Base-by-base conservation (phyloP, 2,329 filamentous ascomycete genomes). In the Microsporum ferrugineum region DNA sequence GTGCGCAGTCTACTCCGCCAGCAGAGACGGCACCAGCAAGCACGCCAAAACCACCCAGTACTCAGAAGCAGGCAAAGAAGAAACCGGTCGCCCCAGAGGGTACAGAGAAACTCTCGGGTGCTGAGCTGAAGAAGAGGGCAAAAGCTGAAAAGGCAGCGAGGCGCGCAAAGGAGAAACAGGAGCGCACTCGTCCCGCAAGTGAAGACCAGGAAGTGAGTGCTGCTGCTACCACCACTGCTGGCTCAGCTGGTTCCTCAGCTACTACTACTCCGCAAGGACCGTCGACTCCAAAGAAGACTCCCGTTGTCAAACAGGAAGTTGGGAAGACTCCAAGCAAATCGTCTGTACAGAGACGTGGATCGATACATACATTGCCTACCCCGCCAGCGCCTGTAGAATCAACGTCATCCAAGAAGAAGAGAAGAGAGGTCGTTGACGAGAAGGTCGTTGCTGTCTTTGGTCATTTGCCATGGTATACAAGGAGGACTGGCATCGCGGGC, bases 71-170 rank as follows among this genome's bases (percentile, higher is more conserved):
- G n/a, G 51, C 51, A 38, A 41, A 60, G 47, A 27, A 60, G 17
- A 51, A 61, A 38, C 53, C 60, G n/a, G 53, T 12, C 23, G 39
- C 27, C 14, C 23, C 58, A 17, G 53, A n/a, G 1, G 73, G 71
- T 3, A 23, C 57, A 43, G 73, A 73, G 31, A 72, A 76, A 31
- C 68, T 77, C 34, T 72, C 73, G 5, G 70, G 70, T 39, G 90
- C 89, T 23, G 88, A 95, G 74, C 72, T 95, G 69, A 97, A 97
- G 77, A 92, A 91, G 69, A 86, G 84, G 72, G 87, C 88, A 64
- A 92, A 96, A 73, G 91, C 89, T 36, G 92, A 96, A 72, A 97
- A 96, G 77, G 88, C 88, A 59, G 91, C 91, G 55, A 82, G 89
- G 63, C 83, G 92, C 77, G 89, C 88, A 57, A 85, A 85, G 70